phyloP scores from a whole-genome alignment of 441 rosid genomes.

The Mallotus japonicus region DNA sequence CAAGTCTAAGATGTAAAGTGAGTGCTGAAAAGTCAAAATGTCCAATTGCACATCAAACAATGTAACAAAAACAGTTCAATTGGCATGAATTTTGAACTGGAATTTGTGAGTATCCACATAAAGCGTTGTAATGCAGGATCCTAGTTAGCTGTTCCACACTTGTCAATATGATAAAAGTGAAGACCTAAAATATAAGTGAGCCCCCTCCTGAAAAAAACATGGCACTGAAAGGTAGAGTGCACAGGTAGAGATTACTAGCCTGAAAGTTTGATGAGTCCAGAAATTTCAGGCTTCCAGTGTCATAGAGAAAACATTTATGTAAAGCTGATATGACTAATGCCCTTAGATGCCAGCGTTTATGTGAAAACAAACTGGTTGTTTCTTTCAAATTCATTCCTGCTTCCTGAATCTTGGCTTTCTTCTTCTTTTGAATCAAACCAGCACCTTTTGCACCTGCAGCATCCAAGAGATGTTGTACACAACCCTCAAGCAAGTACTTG shows the following conservation, averaged over 20 bases:
- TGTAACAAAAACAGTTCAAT: neutral
- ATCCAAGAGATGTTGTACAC: slow-evolving; percentile 59
- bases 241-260: slow-evolving; percentile 36
- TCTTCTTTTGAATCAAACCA: slow-evolving; percentile 56
- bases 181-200: too few relatives aligned
- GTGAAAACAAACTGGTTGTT: slow-evolving; percentile 27
- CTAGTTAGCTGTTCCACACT: neutral
- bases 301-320: slow-evolving; percentile 82
- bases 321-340: slow-evolving; percentile 72
- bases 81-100: neutral
- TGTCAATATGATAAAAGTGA: neutral
- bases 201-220: neutral
- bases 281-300: slow-evolving; percentile 73
- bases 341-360: slow-evolving; percentile 80
- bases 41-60: too few relatives aligned
- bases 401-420: slow-evolving; percentile 72
- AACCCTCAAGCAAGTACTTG: slow-evolving; percentile 71
- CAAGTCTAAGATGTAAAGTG: neutral
- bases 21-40: neutral
- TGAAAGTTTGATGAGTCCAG: slow-evolving; percentile 84
- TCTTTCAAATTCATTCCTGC: slow-evolving; percentile 30
- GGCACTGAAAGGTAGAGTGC: neutral
- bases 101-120: neutral
- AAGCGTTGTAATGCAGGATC: neutral
- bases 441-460: slow-evolving; percentile 36